Conservation (phyloP, 352 stramenopile genomes). For the Phytophthora kernoviae region DNA sequence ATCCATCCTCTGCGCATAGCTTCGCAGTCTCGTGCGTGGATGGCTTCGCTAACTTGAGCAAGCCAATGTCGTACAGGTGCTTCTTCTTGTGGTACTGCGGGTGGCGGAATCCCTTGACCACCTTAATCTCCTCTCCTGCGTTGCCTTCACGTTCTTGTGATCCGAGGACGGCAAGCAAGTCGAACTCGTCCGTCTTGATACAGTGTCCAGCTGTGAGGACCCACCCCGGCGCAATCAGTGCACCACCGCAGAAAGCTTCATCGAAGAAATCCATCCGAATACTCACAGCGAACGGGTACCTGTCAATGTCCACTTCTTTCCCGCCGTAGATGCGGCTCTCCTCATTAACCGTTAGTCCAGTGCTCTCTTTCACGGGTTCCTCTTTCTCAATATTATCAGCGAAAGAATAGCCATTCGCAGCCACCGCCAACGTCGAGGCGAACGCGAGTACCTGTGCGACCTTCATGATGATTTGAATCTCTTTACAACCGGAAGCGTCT, state of each 20-base stretch:
- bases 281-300: constrained; percentile 63
- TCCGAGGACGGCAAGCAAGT: constrained; percentile 28
- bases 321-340: constrained; percentile 70
- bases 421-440: not conserved
- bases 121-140: constrained; percentile 23
- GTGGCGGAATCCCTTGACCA: constrained; percentile 16
- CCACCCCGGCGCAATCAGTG: constrained; percentile 58
- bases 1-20: constrained; percentile 30
- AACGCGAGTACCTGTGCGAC: constrained; percentile 12
- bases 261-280: constrained; percentile 46
- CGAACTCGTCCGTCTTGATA: constrained; percentile 35
- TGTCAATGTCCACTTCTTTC: constrained; percentile 45
- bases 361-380: constrained; percentile 20
- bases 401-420: constrained; percentile 23
- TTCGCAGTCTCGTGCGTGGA: constrained; percentile 23
- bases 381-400: constrained; percentile 15
- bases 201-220: constrained; percentile 76
- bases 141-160: constrained; percentile 16
- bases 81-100: constrained; percentile 23
- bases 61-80: constrained; percentile 35
- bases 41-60: constrained; percentile 43
- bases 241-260: constrained; percentile 60
- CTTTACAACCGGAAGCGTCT: not conserved
- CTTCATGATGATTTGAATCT: constrained; percentile 21
- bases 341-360: constrained; percentile 31